Percentiles rank a stretch among this genome's conserved stretches.
These are phyloP conservation scores for Papiliotrema flavescens DNA, from an alignment of 1,284 basidiomycete species.

Conservation along the genomic window DNA sequence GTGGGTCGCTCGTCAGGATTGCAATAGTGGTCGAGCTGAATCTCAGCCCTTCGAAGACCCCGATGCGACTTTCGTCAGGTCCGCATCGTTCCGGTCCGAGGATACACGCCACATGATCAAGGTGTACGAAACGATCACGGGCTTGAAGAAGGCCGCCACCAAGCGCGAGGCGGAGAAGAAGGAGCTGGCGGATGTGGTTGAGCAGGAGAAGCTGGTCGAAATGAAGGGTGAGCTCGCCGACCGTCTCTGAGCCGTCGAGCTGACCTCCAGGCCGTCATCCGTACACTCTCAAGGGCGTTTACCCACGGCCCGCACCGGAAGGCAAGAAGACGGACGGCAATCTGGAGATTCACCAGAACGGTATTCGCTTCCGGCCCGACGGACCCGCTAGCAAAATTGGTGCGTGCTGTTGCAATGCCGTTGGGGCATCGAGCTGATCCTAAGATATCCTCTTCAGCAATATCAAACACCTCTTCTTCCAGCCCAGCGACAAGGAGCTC, in stretches of 20 bases:
- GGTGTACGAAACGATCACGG: constrained; percentile 87
- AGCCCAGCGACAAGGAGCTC: constrained; percentile 95
- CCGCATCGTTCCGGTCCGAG: constrained; percentile 86
- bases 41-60: constrained; percentile 91
- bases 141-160: constrained; percentile 92
- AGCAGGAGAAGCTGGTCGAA: constrained; percentile 85
- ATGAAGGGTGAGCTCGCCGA: constrained; percentile 60
- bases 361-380: constrained; percentile 85
- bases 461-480: constrained; percentile 98
- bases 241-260: neutral
- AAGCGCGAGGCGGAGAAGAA: constrained; percentile 97
- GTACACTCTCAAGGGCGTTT: constrained; percentile 81
- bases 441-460: constrained; percentile 93
- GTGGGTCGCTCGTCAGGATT: too few relatives aligned
- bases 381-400: constrained; percentile 76
- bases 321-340: constrained; percentile 67
- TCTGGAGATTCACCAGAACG: constrained; percentile 96
- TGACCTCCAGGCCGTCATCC: constrained; percentile 59
- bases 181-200: constrained; percentile 95
- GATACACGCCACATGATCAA: constrained; percentile 86
- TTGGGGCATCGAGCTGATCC: neutral
- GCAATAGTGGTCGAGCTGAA: too few relatives aligned
- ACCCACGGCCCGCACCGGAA: constrained; percentile 74
- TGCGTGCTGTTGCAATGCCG: constrained; percentile 46
- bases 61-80: constrained; percentile 93